phyloP scores from a whole-genome alignment of 176 grass and related monocot species.

The Oryza nivara region DNA sequence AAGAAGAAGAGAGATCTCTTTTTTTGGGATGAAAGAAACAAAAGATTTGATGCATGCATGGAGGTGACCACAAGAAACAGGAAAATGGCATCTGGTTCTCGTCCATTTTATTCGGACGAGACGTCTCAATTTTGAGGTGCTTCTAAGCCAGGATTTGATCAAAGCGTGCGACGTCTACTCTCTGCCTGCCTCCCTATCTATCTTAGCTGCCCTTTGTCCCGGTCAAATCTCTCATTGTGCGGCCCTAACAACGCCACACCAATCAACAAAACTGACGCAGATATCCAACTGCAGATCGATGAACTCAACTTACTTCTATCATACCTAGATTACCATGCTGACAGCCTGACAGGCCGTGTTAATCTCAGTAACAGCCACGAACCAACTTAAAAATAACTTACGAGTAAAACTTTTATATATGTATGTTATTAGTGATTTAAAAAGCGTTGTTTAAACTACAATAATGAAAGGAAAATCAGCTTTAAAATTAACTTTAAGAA shows the following conservation, averaged over 20 bases:
- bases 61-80: constrained; percentile 28
- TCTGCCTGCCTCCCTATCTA: background rate
- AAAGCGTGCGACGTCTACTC: constrained; percentile 1
- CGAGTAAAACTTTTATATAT: too few species aligned
- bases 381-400: too few species aligned
- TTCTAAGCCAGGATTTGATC: constrained; percentile 44
- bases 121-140: constrained; percentile 33
- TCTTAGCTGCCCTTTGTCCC: background rate
- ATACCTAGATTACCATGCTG: constrained; percentile 1
- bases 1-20: background rate
- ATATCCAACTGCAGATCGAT: background rate
- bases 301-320: background rate
- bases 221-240: constrained; percentile 29
- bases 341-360: background rate
- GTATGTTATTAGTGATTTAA: too few species aligned
- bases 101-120: constrained; percentile 51
- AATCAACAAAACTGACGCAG: background rate
- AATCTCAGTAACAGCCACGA: background rate
- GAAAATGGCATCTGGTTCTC: constrained; percentile 50
- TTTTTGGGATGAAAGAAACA: background rate
- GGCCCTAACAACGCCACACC: background rate
- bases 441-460: too few species aligned
- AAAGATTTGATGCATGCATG: constrained; percentile 29
- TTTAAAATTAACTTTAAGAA: too few species aligned
- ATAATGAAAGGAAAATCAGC: too few species aligned